A percentile compares a stretch with the other conserved stretches of the same genome.
Conservation (phyloP, 1,284 basidiomycete genomes). For the Fomitopsis schrenkii region DNA sequence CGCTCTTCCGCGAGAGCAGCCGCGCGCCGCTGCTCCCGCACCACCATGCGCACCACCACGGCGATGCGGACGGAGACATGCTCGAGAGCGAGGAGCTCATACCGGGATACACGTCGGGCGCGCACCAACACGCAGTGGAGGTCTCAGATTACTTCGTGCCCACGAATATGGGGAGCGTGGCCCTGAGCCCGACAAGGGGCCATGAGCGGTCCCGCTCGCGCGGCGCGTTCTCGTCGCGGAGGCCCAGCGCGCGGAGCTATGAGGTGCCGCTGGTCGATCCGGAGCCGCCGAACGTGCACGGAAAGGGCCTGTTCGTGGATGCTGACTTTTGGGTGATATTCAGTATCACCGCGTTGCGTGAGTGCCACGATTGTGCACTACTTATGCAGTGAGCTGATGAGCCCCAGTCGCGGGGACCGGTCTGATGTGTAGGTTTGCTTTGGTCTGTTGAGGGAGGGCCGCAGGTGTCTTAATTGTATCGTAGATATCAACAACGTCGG, state of each 20-base stretch:
- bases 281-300: conserved; percentile 40
- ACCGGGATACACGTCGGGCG: conserved; percentile 10
- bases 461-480: background rate
- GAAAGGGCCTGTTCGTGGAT: conserved; percentile 41
- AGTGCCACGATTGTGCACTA: conserved; percentile 25
- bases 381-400: background rate
- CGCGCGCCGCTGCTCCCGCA: conserved; percentile 23
- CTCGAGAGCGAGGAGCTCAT: conserved; percentile 10
- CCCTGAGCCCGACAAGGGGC: conserved; percentile 24
- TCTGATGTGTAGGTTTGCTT: conserved; percentile 65
- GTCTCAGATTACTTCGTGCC: conserved; percentile 24
- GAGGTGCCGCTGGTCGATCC: background rate
- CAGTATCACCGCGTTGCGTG: conserved; percentile 64
- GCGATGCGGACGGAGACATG: conserved; percentile 16
- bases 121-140: conserved; percentile 2
- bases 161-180: conserved; percentile 15
- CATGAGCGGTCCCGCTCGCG: conserved; percentile 18
- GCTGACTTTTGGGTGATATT: conserved; percentile 78
- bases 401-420: conserved; percentile 80
- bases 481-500: conserved; percentile 93
- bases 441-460: background rate
- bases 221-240: conserved; percentile 17
- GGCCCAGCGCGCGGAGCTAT: conserved; percentile 1
- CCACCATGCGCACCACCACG: conserved; percentile 14
- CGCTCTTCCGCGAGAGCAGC: conserved; percentile 25